A percentile compares a stretch with the other conserved stretches of the same genome.
Conservation (phyloP, 1,284 basidiomycete genomes). For the Cutaneotrichosporon curvatum region DNA sequence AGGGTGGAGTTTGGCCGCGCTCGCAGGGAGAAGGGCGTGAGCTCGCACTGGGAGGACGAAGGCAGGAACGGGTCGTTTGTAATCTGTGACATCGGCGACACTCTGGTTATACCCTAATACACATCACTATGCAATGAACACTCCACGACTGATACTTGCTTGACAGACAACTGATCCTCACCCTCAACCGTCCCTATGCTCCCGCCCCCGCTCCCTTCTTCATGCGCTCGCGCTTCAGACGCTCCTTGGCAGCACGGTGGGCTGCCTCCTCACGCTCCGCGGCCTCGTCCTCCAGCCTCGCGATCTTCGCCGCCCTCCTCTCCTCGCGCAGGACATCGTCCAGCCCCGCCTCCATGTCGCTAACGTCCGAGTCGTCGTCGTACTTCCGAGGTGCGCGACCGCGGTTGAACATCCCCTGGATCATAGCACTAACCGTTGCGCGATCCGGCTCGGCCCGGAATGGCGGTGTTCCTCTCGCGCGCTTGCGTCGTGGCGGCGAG, state of each 20-base stretch:
- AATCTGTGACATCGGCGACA: constrained; percentile 41
- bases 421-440: constrained; percentile 13
- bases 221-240: constrained; percentile 14
- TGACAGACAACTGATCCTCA: no score
- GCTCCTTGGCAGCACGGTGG: constrained; percentile 29
- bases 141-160: no score
- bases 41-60: constrained; percentile 23
- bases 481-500: constrained; percentile 10
- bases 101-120: constrained; percentile 7
- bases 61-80: constrained; percentile 35
- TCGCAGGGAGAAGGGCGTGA: constrained; percentile 25
- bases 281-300: constrained; percentile 34
- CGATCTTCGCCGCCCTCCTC: constrained; percentile 30
- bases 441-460: constrained; percentile 8
- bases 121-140: not conserved
- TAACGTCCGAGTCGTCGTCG: constrained; percentile 21
- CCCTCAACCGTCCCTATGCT: no score
- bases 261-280: constrained; percentile 36
- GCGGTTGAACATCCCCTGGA: constrained; percentile 15
- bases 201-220: no score
- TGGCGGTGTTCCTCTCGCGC: not conserved
- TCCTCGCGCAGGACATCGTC: constrained; percentile 39
- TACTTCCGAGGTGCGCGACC: constrained; percentile 15
- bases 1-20: constrained; percentile 41
- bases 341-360: constrained; percentile 43